A percentile compares a stretch with the other conserved stretches of the same genome.
These are phyloP conservation scores for Limnanthes douglasii DNA, from an alignment of 345 rosid genomes.

Conservation along the genomic window DNA sequence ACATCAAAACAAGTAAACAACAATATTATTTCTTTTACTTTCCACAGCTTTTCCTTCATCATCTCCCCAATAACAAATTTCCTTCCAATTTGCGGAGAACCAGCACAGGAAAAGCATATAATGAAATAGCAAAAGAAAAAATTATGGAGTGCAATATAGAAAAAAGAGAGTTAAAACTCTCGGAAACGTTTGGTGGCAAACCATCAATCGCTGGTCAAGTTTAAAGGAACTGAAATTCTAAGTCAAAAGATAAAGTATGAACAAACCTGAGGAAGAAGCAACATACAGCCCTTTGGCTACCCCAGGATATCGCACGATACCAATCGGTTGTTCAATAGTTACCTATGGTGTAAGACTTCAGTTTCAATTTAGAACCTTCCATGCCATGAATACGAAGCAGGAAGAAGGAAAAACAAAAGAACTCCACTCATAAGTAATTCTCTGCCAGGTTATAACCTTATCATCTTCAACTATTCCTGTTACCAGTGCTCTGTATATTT, in stretches of 20 bases:
- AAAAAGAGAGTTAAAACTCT: neutral
- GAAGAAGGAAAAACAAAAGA: slow-evolving; percentile 2
- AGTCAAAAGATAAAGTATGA: slow-evolving; percentile 3
- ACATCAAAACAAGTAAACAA: too few species aligned
- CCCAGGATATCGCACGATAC: slow-evolving; percentile 51
- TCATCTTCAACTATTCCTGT: slow-evolving; percentile 48
- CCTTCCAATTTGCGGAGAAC: too few species aligned
- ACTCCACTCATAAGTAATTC: too few species aligned
- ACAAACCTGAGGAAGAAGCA: slow-evolving; percentile 59
- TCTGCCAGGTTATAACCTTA: too few species aligned
- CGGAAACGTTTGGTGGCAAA: too few species aligned
- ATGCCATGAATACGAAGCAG: too few species aligned
- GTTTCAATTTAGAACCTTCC: neutral
- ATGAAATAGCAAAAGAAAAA: neutral
- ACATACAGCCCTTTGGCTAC: slow-evolving; percentile 81
- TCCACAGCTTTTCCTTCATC: too few species aligned
- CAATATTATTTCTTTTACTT: too few species aligned
- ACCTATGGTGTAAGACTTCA: slow-evolving; percentile 42
- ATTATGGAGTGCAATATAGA: neutral
- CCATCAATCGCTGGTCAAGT: too few species aligned
- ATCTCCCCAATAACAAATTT: too few species aligned
- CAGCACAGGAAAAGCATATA: neutral
- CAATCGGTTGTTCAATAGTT: slow-evolving; percentile 59
- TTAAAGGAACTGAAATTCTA: neutral
- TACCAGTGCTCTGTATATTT: slow-evolving; percentile 68